Conservation (phyloP, 176 grass and related monocot species). For the Oryza nivara region DNA sequence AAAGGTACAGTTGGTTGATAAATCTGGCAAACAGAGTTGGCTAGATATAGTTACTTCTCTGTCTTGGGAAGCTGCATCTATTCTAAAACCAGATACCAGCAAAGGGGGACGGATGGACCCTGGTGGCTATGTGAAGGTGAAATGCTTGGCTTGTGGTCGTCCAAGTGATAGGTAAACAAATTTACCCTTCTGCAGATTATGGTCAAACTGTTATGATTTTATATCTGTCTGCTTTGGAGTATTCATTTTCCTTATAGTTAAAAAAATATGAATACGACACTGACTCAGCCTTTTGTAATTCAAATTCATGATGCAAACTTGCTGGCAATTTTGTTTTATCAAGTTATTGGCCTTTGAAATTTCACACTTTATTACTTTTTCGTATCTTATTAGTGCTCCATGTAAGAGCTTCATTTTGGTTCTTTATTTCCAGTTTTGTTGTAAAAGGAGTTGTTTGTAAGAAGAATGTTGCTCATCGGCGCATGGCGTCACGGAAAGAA, state of each 20-base stretch:
- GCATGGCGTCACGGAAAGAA: constrained; percentile 74
- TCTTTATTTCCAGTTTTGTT: constrained; percentile 64
- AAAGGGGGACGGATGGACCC: constrained; percentile 98
- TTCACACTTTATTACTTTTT: constrained; percentile 27
- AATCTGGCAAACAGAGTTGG: constrained; percentile 69
- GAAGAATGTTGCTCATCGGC: constrained; percentile 95
- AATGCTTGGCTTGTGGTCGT: constrained; percentile 86
- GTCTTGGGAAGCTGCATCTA: constrained; percentile 94
- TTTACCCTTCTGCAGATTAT: constrained; percentile 29
- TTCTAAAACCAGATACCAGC: constrained; percentile 96
- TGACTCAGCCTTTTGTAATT: constrained; percentile 22
- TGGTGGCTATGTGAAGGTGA: constrained; percentile 95
- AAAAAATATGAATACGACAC: constrained; percentile 23
- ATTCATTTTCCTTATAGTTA: constrained; percentile 5
- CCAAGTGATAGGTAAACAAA: constrained; percentile 74
- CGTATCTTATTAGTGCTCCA: constrained; percentile 31
- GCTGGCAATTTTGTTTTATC: constrained; percentile 23
- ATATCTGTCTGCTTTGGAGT: constrained; percentile 16
- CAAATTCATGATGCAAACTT: constrained; percentile 14
- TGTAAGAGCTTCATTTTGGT: constrained; percentile 32
- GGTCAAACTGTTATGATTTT: constrained; percentile 31
- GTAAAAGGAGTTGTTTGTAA: constrained; percentile 99
- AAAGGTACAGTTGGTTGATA: constrained; percentile 60
- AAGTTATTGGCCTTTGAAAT: constrained; percentile 5
- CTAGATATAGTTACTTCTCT: constrained; percentile 93